Base-by-base conservation (phyloP, 495 filamentous ascomycete species). In the Poronia punctata region DNA sequence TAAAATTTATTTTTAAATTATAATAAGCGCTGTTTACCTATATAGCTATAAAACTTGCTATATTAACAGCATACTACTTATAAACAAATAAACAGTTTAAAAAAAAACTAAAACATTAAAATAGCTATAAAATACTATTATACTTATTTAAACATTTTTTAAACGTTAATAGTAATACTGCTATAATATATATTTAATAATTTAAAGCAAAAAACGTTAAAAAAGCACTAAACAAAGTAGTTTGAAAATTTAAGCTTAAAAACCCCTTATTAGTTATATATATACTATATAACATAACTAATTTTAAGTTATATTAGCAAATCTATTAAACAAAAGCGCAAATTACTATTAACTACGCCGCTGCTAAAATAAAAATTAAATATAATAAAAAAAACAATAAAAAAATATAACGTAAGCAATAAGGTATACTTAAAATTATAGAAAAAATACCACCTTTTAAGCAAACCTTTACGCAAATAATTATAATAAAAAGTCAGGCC, bases 161-260 rank as follows among this genome's bases (percentile, higher is more conserved):
- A 32, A 11, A 4, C 19, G 7, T 7, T 16, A 4, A 32, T 32
- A 5, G 19, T 32, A 2, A 10, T 36, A 36, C 6, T n/a, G 5
- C 12, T 36, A 22, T 36, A 36, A 22, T 22, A 36, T 36, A 36
- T 18, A 5, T 36, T 36, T 36, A 36, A 36, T 22, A 36, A 36
- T 22, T 11, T 36, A 16, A 22, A 22, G 11, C 14, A 9, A 5
- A 6, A 18, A 22, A n/a, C 23, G 10, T 5, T n/a, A 7, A n/a
- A 36, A 14, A 23, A 22, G 4, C 9, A 5, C n/a, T 23, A 5
- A 36, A 36, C 12, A 16, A 22, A 36, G n/a, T 36, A 5, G 12
- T 36, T 9, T 5, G 20, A 22, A 22, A n/a, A 2, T 36, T 36
- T 22, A 36, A 36, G 21, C 21, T 36, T 22, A 9, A 36, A 22